Conservation (phyloP, 192 early-diverging fungal species). For the Coemansia sp. region DNA sequence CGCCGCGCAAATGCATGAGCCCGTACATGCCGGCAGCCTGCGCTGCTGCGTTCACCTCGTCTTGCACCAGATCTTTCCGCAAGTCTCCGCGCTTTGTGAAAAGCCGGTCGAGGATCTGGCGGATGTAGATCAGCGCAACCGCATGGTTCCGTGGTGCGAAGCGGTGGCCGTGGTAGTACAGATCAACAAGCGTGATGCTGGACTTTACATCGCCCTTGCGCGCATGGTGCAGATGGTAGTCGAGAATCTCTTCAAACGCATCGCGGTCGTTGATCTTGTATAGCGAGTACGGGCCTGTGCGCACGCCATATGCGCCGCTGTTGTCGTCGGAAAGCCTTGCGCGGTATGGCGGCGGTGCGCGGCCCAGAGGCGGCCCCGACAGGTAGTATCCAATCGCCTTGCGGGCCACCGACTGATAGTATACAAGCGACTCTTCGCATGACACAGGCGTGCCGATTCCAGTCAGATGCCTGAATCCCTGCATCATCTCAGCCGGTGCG, state of each 20-base stretch:
- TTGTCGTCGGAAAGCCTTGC: conserved; percentile 72
- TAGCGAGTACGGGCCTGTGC: conserved; percentile 60
- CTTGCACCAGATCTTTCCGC: conserved; percentile 21
- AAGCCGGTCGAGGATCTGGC: conserved; percentile 14
- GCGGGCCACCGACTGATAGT: conserved; percentile 82
- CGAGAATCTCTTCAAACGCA: conserved; percentile 74
- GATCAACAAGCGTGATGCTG: conserved; percentile 69
- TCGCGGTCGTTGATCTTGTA: conserved; percentile 53
- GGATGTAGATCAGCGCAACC: conserved; percentile 27
- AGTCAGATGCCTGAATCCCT: conserved; percentile 80
- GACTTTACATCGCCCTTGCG: conserved; percentile 55
- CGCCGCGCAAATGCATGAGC: conserved; percentile 89
- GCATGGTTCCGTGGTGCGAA: conserved; percentile 38
- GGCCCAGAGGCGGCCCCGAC: conserved; percentile 84
- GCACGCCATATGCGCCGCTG: conserved; percentile 87
- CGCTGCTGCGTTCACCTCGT: conserved; percentile 53
- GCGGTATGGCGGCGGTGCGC: conserved; percentile 61
- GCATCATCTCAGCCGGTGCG: conserved; percentile 73
- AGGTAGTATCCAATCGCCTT: conserved; percentile 70
- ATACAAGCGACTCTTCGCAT: conserved; percentile 74
- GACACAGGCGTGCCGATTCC: conserved; percentile 82
- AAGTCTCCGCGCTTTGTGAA: conserved; percentile 29
- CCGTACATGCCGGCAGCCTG: conserved; percentile 82
- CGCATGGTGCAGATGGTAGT: conserved; percentile 67
- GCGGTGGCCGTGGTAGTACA: conserved; percentile 78